A percentile compares a stretch with the other conserved stretches of the same genome.
Conservation (phyloP, 1,284 basidiomycete species). For the Anthracocystis panici-leucophaei region DNA sequence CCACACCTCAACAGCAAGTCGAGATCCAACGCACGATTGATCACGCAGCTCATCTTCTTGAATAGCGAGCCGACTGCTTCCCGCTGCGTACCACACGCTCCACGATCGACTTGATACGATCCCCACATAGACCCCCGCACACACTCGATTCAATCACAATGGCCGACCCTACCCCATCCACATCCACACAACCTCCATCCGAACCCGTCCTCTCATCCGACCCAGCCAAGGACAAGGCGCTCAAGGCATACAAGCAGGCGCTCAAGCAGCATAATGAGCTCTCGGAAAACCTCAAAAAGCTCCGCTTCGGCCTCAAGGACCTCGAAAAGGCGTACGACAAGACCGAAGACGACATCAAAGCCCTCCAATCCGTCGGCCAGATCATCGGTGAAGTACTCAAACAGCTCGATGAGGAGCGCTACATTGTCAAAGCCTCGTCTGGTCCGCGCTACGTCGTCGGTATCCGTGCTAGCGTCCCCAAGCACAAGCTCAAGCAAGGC, state of each 20-base stretch:
- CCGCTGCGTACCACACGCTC: not conserved
- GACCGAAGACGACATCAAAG: slow-evolving; percentile 99
- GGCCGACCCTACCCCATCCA: slow-evolving; percentile 52
- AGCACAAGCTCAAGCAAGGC: slow-evolving; percentile 89
- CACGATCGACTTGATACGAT: not conserved
- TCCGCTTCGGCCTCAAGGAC: slow-evolving; percentile 74
- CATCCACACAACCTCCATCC: slow-evolving; percentile 43
- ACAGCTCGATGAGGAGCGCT: slow-evolving; percentile 96
- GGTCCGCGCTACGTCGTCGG: slow-evolving; percentile 99
- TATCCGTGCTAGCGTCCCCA: slow-evolving; percentile 91
- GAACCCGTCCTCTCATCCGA: slow-evolving; percentile 48
- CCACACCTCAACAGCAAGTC: not conserved
- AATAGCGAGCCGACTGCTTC: not conserved
- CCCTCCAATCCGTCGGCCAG: slow-evolving; percentile 97
- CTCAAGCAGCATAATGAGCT: slow-evolving; percentile 73
- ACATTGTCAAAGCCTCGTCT: slow-evolving; percentile 98
- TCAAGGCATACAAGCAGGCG: slow-evolving; percentile 63
- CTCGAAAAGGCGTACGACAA: slow-evolving; percentile 90
- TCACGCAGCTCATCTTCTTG: not conserved
- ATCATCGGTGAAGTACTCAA: slow-evolving; percentile 99
- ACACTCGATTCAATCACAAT: slow-evolving; percentile 14
- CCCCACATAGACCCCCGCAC: not conserved
- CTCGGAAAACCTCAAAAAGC: slow-evolving; percentile 62
- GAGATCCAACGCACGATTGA: not conserved
- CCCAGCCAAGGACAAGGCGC: slow-evolving; percentile 64